phyloP scores from a whole-genome alignment of 768 basidiomycete species.

The Mycena indigotica region DNA sequence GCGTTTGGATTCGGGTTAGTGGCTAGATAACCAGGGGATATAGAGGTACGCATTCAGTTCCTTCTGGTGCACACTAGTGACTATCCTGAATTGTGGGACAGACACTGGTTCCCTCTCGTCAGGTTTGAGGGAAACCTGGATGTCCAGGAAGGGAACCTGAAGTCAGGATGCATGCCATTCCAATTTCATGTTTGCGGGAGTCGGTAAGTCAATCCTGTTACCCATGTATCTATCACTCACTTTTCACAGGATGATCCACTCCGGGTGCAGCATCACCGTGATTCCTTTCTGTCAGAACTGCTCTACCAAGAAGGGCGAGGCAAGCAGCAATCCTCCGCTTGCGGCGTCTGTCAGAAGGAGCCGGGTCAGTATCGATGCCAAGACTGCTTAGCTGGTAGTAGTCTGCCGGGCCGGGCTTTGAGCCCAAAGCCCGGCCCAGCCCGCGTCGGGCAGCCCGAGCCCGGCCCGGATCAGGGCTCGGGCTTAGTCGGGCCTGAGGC shows the following conservation, averaged over 20 bases:
- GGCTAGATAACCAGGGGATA: conserved; percentile 9
- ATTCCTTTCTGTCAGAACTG: conserved; percentile 19
- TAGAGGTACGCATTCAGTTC: conserved; percentile 15
- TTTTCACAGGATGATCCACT: conserved; percentile 5
- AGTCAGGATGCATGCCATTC: no score
- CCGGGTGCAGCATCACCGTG: background rate
- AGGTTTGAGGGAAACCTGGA: no score
- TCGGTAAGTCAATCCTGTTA: background rate
- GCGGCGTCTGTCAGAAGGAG: background rate
- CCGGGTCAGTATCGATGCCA: conserved; percentile 9
- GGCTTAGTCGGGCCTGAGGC: background rate
- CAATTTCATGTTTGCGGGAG: no score
- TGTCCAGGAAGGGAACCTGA: no score
- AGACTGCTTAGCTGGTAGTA: conserved; percentile 10
- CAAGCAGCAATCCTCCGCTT: background rate
- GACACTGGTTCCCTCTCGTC: no score
- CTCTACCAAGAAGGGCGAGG: conserved; percentile 16
- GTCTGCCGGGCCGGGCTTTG: conserved; percentile 9
- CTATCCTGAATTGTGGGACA: no score
- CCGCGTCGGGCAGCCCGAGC: conserved; percentile 17
- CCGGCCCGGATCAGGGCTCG: background rate
- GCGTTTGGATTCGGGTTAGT: conserved; percentile 1
- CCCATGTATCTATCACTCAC: background rate
- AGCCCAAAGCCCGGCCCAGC: conserved; percentile 4
- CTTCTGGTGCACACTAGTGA: no score